These are phyloP conservation scores for Symbiotaphrina buchneri DNA, from an alignment of 495 filamentous ascomycete species.

Conservation along the genomic window DNA sequence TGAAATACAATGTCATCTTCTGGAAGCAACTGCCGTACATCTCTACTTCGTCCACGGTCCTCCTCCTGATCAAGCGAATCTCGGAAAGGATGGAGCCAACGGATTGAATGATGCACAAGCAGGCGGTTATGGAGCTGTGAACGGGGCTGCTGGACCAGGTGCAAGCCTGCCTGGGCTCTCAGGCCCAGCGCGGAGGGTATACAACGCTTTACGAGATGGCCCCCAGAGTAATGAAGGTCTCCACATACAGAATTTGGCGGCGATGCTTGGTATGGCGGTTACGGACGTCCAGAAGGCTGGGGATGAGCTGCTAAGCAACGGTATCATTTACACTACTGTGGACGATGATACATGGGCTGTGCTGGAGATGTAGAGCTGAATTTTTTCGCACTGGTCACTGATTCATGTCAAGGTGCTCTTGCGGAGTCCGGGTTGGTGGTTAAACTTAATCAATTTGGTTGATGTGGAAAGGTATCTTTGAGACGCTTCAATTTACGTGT, in stretches of 20 bases:
- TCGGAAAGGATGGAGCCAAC: slow-evolving; percentile 9
- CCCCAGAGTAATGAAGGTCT: slow-evolving; percentile 58
- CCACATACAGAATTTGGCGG: slow-evolving; percentile 52
- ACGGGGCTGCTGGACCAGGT: neutral
- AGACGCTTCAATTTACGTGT: too few species aligned
- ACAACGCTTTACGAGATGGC: slow-evolving; percentile 32
- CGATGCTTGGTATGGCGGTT: slow-evolving; percentile 31
- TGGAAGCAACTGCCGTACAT: slow-evolving; percentile 76
- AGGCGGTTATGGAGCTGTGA: slow-evolving; percentile 5
- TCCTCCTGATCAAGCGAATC: slow-evolving; percentile 13
- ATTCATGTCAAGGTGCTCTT: neutral
- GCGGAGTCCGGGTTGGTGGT: too few species aligned
- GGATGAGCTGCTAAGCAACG: slow-evolving; percentile 50
- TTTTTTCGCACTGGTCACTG: neutral
- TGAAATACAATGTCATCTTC: slow-evolving; percentile 72
- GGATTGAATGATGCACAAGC: slow-evolving; percentile 9
- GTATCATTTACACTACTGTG: slow-evolving; percentile 71
- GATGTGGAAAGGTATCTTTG: too few species aligned
- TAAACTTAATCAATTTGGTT: too few species aligned
- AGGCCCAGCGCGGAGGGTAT: slow-evolving; percentile 39
- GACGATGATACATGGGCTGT: slow-evolving; percentile 34
- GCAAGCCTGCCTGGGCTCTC: slow-evolving; percentile 16
- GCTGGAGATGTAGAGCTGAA: slow-evolving; percentile 3
- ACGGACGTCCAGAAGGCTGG: slow-evolving; percentile 50
- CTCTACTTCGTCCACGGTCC: slow-evolving; percentile 66